Percentiles rank a stretch among this genome's conserved stretches.
Evolutionary conservation across 2,329 filamentous ascomycete genomes (phyloP).

Genomic region (Fusarium subglutinans): DNA sequence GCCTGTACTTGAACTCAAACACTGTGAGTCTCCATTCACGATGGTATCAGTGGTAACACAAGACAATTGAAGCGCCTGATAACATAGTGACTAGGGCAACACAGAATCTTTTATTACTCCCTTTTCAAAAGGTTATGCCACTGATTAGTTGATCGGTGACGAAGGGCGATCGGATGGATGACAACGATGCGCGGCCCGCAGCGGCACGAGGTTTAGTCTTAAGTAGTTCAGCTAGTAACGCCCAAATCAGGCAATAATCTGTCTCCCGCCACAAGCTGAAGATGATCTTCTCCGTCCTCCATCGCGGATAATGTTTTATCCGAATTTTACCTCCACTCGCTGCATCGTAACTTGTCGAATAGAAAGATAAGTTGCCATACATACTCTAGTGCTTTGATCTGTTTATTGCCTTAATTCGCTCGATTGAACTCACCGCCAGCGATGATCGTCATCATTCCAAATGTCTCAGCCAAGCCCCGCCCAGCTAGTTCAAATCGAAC

Average conservation of each 20-base stretch:
- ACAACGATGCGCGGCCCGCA: background rate
- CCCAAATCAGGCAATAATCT: background rate
- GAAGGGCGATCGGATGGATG: rapidly evolving
- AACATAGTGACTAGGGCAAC: rapidly evolving
- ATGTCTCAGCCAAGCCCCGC: background rate
- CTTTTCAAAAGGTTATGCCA: rapidly evolving
- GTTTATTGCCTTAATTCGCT: background rate
- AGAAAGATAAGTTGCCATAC: background rate
- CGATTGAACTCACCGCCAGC: background rate
- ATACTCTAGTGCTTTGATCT: background rate
- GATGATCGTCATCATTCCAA: background rate
- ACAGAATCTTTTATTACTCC: background rate
- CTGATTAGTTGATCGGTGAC: background rate
- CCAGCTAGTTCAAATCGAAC: background rate
- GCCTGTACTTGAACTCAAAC: too few species aligned
- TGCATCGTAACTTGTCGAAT: background rate
- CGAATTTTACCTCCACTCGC: background rate
- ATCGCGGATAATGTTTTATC: background rate
- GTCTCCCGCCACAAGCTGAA: background rate
- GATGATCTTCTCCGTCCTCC: background rate
- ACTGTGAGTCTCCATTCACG: too few species aligned
- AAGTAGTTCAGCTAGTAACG: background rate
- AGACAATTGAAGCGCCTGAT: rapidly evolving
- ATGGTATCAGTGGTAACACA: rapidly evolving
- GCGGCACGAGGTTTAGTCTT: background rate